Percentiles rank a stretch among this genome's conserved stretches.
Conservation (phyloP, 106 monocot species). For the Apostasia shenzhenica region DNA sequence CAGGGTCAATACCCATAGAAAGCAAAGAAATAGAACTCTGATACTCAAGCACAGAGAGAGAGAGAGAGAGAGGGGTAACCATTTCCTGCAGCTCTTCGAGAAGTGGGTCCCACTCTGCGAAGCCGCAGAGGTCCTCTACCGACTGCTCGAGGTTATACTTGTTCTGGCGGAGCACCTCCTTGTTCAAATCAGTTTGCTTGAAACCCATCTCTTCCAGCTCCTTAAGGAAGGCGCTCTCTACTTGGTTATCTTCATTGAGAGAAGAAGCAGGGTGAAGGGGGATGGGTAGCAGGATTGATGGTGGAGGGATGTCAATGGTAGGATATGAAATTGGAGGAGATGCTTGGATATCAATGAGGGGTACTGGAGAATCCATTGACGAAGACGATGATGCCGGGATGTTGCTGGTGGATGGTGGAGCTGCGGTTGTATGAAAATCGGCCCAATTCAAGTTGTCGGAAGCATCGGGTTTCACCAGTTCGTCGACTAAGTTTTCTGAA, state of each 20-base stretch:
- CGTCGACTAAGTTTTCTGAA: neutral
- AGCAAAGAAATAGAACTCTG: neutral
- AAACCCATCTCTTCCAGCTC: slow-evolving; percentile 89
- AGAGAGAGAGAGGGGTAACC: slow-evolving; percentile 19
- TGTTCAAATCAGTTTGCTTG: slow-evolving; percentile 71
- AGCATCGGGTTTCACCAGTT: neutral
- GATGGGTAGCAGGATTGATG: neutral
- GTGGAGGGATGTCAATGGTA: slow-evolving; percentile 9
- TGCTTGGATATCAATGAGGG: neutral
- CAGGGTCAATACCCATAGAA: neutral
- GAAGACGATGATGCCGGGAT: slow-evolving; percentile 5
- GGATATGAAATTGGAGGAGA: slow-evolving; percentile 17
- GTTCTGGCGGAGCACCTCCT: slow-evolving; percentile 74
- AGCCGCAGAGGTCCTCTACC: slow-evolving; percentile 70
- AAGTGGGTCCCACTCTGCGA: slow-evolving; percentile 75
- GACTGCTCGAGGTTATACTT: slow-evolving; percentile 72
- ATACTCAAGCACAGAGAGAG: neutral
- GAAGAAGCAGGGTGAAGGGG: neutral
- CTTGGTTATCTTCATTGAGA: slow-evolving; percentile 3
- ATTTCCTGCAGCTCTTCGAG: slow-evolving; percentile 71
- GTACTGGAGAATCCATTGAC: neutral
- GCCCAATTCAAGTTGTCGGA: neutral
- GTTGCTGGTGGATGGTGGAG: neutral
- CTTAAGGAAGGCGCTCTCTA: slow-evolving; percentile 53
- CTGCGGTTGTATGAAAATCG: neutral